These are phyloP conservation scores for Apiotrichum gamsii DNA, from an alignment of 1,284 basidiomycete genomes.

Conservation along the genomic window DNA sequence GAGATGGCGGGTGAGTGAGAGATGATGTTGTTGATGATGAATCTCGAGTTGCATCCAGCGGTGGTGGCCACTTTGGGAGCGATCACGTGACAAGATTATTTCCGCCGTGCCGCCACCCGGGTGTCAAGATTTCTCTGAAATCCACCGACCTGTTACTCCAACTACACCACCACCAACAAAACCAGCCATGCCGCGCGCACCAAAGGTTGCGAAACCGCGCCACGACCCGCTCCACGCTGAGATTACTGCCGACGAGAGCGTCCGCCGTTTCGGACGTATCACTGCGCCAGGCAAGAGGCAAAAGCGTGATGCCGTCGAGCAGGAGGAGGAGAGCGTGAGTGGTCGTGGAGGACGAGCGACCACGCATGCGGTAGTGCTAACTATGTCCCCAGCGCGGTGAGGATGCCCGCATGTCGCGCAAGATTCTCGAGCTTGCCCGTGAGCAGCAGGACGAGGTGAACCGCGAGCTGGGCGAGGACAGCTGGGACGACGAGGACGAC, in stretches of 20 bases:
- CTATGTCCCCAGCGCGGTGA: slow-evolving; percentile 56
- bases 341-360: no score
- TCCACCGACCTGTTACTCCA: background rate
- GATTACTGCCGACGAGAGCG: slow-evolving; percentile 65
- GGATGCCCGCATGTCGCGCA: slow-evolving; percentile 77
- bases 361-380: background rate
- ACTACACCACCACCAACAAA: background rate
- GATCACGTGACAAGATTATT: no score
- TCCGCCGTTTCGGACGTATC: slow-evolving; percentile 69
- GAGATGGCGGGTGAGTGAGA: no score
- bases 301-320: slow-evolving; percentile 52
- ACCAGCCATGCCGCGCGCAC: slow-evolving; percentile 37
- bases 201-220: slow-evolving; percentile 39
- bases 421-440: slow-evolving; percentile 85
- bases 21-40: no score
- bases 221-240: slow-evolving; percentile 82
- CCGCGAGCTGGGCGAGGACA: slow-evolving; percentile 50
- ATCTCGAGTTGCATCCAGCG: no score
- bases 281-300: slow-evolving; percentile 63
- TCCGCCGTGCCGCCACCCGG: no score
- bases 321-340: slow-evolving; percentile 55
- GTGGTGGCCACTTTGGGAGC: no score
- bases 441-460: slow-evolving; percentile 89
- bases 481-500: slow-evolving; percentile 44
- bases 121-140: no score